A percentile compares a stretch with the other conserved stretches of the same genome.
Evolutionary conservation across 805 yeast species (phyloP).

Genomic region (Spathaspora girioi): DNA sequence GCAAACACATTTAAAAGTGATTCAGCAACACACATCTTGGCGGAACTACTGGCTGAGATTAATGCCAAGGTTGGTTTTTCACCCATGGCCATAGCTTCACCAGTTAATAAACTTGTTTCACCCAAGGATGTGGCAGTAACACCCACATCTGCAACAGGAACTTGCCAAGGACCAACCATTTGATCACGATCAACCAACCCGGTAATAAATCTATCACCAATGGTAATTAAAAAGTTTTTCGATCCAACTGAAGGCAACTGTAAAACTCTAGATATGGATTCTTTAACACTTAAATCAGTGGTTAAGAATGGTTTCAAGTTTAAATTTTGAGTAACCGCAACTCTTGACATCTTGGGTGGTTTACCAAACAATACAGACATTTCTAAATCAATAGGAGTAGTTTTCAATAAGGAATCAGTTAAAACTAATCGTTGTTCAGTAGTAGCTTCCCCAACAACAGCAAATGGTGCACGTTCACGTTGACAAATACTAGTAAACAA

Average conservation of each 20-base stretch:
- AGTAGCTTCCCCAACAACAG: constrained; percentile 94
- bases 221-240: constrained; percentile 91
- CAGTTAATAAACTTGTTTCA: constrained; percentile 64
- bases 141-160: constrained; percentile 97
- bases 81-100: constrained; percentile 98
- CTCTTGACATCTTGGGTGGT: constrained; percentile 91
- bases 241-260: constrained; percentile 93
- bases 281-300: constrained; percentile 38
- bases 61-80: constrained; percentile 91
- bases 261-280: constrained; percentile 78
- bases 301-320: constrained; percentile 41
- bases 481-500: constrained; percentile 75
- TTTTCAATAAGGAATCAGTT: constrained; percentile 70
- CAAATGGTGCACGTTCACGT: constrained; percentile 95
- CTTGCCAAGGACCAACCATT: constrained; percentile 99
- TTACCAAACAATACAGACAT: constrained; percentile 95
- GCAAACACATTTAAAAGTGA: constrained; percentile 84
- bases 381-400: constrained; percentile 91
- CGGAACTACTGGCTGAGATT: constrained; percentile 84
- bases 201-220: constrained; percentile 97
- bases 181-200: constrained; percentile 97
- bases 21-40: constrained; percentile 95
- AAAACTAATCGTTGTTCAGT: constrained; percentile 78
- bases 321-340: constrained; percentile 61
- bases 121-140: constrained; percentile 91